These are phyloP conservation scores for Dactylellina drechsleri DNA, from an alignment of 2,329 filamentous ascomycete genomes.

Conservation along the genomic window DNA sequence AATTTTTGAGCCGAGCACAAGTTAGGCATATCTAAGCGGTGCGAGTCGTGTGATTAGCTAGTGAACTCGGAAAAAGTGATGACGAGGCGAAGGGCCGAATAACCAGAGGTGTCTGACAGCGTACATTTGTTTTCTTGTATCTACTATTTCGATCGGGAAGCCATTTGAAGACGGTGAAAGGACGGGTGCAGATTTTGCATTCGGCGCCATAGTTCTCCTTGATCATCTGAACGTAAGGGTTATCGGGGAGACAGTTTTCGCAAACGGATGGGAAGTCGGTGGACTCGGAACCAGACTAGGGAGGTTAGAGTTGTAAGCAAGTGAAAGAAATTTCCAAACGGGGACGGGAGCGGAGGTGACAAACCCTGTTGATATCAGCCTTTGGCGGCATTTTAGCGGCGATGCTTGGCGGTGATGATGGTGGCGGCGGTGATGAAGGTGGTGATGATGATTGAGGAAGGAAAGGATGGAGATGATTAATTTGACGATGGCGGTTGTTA, in stretches of 20 bases:
- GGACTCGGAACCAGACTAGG: slow-evolving; percentile 90
- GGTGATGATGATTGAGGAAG: slow-evolving; percentile 1
- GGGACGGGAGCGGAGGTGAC: neutral
- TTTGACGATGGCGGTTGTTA: too few relatives aligned
- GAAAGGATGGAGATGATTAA: too few relatives aligned
- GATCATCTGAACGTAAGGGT: slow-evolving; percentile 98
- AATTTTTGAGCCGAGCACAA: slow-evolving; percentile 96
- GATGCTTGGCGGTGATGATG: slow-evolving; percentile 12
- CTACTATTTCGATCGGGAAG: slow-evolving; percentile 89
- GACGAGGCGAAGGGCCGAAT: neutral
- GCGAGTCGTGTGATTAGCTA: slow-evolving; percentile 5
- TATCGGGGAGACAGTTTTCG: slow-evolving; percentile 93
- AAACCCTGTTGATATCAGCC: slow-evolving; percentile 57
- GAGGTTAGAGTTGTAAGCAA: slow-evolving; percentile 42
- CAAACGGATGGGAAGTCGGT: slow-evolving; percentile 89
- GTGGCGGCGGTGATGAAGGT: slow-evolving; percentile 29
- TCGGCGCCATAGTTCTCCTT: slow-evolving; percentile 85
- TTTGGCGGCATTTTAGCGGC: slow-evolving; percentile 56
- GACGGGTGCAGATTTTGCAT: slow-evolving; percentile 80
- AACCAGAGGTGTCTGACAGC: neutral
- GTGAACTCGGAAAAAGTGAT: neutral
- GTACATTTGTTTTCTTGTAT: slow-evolving; percentile 82
- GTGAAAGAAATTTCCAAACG: slow-evolving; percentile 84
- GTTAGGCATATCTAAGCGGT: slow-evolving; percentile 73
- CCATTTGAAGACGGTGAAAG: slow-evolving; percentile 96